Evolutionary conservation across 2,329 filamentous ascomycete species (phyloP).

Genomic region (Colletotrichum coccodes): DNA sequence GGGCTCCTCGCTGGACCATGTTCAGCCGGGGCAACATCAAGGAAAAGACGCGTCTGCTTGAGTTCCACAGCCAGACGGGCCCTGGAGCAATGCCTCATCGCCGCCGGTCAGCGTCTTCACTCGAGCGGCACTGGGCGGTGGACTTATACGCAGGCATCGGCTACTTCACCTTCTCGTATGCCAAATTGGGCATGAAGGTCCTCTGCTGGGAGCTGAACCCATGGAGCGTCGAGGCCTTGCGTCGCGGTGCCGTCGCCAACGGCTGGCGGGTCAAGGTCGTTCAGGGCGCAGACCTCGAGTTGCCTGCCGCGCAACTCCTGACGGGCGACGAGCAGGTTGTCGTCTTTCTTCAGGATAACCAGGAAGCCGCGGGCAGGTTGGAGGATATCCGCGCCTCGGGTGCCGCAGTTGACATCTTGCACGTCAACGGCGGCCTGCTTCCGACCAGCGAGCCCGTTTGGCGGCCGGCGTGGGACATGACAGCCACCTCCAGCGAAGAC

Average conservation of each 20-base stretch:
- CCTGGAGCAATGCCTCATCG: neutral
- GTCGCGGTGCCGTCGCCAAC: slow-evolving; percentile 77
- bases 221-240: slow-evolving; percentile 85
- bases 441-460: slow-evolving; percentile 67
- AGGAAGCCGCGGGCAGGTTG: slow-evolving; percentile 57
- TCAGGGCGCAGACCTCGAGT: slow-evolving; percentile 47
- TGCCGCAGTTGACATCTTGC: slow-evolving; percentile 55
- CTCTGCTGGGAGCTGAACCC: slow-evolving; percentile 92
- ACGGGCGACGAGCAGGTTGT: slow-evolving; percentile 65
- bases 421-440: slow-evolving; percentile 73
- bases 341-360: slow-evolving; percentile 77
- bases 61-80: slow-evolving; percentile 49
- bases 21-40: slow-evolving; percentile 91
- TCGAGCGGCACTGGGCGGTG: slow-evolving; percentile 64
- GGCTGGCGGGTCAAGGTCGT: slow-evolving; percentile 72
- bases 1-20: slow-evolving; percentile 93
- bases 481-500: slow-evolving; percentile 42
- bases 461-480: slow-evolving; percentile 59
- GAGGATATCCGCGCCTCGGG: slow-evolving; percentile 42
- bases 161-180: slow-evolving; percentile 91
- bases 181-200: slow-evolving; percentile 75
- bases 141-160: slow-evolving; percentile 95
- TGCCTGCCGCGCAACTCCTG: slow-evolving; percentile 49
- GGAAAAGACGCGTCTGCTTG: slow-evolving; percentile 83
- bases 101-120: slow-evolving; percentile 1